These are phyloP conservation scores for Pyronema domesticum DNA, from an alignment of 495 filamentous ascomycete genomes.

Conservation along the genomic window DNA sequence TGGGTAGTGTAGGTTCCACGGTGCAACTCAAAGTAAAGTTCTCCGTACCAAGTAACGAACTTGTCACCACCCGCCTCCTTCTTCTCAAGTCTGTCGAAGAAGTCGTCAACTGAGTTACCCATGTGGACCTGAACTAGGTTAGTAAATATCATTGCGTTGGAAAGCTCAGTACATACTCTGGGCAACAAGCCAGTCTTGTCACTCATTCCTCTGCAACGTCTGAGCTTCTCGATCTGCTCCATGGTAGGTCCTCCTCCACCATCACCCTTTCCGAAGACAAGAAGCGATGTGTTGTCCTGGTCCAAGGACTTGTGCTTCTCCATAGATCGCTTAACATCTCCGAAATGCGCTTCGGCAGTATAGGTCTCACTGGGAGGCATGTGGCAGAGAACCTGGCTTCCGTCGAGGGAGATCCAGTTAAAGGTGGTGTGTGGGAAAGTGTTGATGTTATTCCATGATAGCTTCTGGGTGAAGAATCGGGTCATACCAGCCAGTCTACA, in stretches of 20 bases:
- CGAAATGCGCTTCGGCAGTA: constrained; percentile 85
- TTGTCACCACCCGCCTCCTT: constrained; percentile 50
- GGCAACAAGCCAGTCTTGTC: constrained; percentile 35
- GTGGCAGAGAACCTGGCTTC: constrained; percentile 89
- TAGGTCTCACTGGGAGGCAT: constrained; percentile 88
- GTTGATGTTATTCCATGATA: constrained; percentile 88
- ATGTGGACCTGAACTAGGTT: constrained; percentile 41
- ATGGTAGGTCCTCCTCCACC: constrained; percentile 92
- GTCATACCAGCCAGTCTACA: constrained; percentile 85
- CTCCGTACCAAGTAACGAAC: constrained; percentile 94
- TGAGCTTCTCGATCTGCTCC: constrained; percentile 81
- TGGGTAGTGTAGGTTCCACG: constrained; percentile 94
- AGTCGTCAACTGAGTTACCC: constrained; percentile 88
- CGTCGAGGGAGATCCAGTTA: constrained; percentile 90
- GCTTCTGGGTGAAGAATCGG: constrained; percentile 92
- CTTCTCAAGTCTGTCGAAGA: constrained; percentile 69
- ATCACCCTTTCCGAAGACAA: constrained; percentile 92
- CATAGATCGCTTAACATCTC: constrained; percentile 79
- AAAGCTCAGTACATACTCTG: neutral
- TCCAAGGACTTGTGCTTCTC: constrained; percentile 91
- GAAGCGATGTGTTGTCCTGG: constrained; percentile 65
- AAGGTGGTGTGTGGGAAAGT: constrained; percentile 97
- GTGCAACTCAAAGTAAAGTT: constrained; percentile 94
- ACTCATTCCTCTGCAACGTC: constrained; percentile 82
- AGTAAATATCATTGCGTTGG: neutral